Conservation (phyloP, 805 yeast genomes). For the Lipomyces yamadae region DNA sequence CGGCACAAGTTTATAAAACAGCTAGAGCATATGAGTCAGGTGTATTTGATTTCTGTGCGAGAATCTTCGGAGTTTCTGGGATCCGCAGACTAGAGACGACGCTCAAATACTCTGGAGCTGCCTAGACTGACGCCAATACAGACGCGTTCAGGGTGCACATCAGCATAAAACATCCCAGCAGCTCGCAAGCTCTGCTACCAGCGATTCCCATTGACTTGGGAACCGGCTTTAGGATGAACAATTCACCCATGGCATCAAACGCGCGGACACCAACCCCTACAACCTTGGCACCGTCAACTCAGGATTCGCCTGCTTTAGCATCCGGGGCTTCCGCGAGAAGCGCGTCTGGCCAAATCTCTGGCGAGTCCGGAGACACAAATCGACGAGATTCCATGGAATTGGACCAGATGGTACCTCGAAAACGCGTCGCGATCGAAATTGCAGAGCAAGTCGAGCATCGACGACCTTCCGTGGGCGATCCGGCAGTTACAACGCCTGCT, state of each 20-base stretch:
- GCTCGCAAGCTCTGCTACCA: neutral
- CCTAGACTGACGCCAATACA: neutral
- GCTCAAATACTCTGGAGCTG: neutral
- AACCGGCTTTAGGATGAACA: neutral
- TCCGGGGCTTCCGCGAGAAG: neutral
- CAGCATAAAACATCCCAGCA: neutral
- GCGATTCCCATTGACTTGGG: neutral
- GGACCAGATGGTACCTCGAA: slow-evolving; percentile 31
- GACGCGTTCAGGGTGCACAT: too few relatives aligned
- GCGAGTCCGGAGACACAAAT: slow-evolving; percentile 11
- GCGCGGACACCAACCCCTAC: neutral
- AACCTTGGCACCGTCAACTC: neutral
- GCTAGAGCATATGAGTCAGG: neutral
- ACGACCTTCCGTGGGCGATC: neutral
- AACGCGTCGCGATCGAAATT: slow-evolving; percentile 24
- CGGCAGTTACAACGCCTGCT: neutral
- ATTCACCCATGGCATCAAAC: neutral
- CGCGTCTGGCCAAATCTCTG: neutral
- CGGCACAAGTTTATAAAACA: neutral
- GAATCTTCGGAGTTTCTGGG: neutral
- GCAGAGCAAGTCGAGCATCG: slow-evolving; percentile 2
- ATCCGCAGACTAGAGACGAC: neutral
- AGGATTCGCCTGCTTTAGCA: neutral
- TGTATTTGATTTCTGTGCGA: neutral
- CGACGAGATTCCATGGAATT: slow-evolving; percentile 30